Percentiles rank a stretch among this genome's conserved stretches.
These are phyloP conservation scores for Kalaharituber pfeilii DNA, from an alignment of 2,329 filamentous ascomycete species.

Conservation along the genomic window DNA sequence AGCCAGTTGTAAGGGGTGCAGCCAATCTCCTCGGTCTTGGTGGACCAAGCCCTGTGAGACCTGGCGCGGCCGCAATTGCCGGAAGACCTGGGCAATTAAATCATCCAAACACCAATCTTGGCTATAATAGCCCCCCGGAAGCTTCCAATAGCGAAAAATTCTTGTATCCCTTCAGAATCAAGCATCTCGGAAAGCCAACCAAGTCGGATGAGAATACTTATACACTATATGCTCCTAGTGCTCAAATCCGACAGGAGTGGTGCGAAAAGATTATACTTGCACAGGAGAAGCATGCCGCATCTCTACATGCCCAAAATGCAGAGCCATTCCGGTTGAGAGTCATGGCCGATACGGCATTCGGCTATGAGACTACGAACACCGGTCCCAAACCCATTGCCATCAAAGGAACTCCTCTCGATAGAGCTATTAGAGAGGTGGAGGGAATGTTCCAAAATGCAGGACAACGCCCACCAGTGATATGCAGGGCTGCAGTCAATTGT, in stretches of 20 bases:
- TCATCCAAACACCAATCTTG: slow-evolving; percentile 48
- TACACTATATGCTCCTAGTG: slow-evolving; percentile 66
- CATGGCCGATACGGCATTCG: slow-evolving; percentile 81
- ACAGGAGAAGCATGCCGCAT: slow-evolving; percentile 81
- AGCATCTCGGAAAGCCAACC: slow-evolving; percentile 53
- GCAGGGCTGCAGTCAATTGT: slow-evolving; percentile 75
- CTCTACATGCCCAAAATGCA: slow-evolving; percentile 77
- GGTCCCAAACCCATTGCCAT: slow-evolving; percentile 47
- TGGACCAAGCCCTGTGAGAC: slow-evolving; percentile 18
- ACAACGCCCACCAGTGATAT: slow-evolving; percentile 58
- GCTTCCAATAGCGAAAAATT: slow-evolving; percentile 55
- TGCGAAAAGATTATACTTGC: slow-evolving; percentile 85
- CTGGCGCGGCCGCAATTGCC: slow-evolving; percentile 41
- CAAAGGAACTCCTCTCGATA: slow-evolving; percentile 75
- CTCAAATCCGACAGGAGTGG: slow-evolving; percentile 67
- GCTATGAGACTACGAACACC: slow-evolving; percentile 49
- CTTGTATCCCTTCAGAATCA: slow-evolving; percentile 85
- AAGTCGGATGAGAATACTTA: slow-evolving; percentile 55
- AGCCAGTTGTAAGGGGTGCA: slow-evolving; percentile 64
- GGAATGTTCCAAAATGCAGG: slow-evolving; percentile 47
- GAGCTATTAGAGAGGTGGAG: slow-evolving; percentile 79
- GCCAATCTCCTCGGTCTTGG: slow-evolving; percentile 44
- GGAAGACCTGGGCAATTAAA: slow-evolving; percentile 42
- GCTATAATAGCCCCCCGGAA: slow-evolving; percentile 28
- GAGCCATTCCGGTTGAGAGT: slow-evolving; percentile 88